Evolutionary conservation across 2,329 filamentous ascomycete species (phyloP).

Genomic region (Aureobasidium lini): DNA sequence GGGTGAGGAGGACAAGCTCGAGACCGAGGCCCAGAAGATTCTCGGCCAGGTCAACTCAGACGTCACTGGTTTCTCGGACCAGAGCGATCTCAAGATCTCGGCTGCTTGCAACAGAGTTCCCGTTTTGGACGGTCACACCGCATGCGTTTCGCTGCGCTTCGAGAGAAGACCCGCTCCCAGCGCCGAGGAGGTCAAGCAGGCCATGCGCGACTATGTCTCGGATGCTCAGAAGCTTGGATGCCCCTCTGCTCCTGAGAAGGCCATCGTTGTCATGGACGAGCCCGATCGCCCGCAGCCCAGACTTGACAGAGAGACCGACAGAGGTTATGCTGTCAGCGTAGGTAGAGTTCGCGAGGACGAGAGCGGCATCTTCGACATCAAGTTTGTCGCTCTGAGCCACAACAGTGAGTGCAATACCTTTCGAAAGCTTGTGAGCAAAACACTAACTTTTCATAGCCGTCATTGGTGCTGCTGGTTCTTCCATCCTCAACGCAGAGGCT

Average conservation of each 20-base stretch:
- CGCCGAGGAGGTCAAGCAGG: constrained; percentile 68
- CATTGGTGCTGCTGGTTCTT: constrained; percentile 92
- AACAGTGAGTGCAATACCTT: constrained; percentile 46
- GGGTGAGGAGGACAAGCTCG: constrained; percentile 93
- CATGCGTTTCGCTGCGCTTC: constrained; percentile 85
- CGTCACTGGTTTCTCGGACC: constrained; percentile 68
- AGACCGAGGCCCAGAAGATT: constrained; percentile 93
- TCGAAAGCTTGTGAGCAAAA: neutral
- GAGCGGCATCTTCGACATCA: constrained; percentile 84
- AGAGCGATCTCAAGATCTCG: constrained; percentile 65
- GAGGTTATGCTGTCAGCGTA: constrained; percentile 85
- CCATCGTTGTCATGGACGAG: constrained; percentile 86
- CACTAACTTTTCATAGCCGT: constrained; percentile 50
- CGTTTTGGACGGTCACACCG: constrained; percentile 92
- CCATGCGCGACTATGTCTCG: constrained; percentile 70
- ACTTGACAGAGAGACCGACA: constrained; percentile 75
- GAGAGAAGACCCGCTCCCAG: constrained; percentile 65
- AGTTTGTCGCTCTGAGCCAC: constrained; percentile 89
- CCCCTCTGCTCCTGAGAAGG: constrained; percentile 71
- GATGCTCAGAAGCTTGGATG: constrained; percentile 80
- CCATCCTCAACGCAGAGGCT: constrained; percentile 89
- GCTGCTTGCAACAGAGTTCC: constrained; percentile 89
- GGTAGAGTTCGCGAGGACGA: constrained; percentile 80
- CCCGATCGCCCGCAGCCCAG: constrained; percentile 84
- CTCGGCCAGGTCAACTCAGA: constrained; percentile 67